Conservation (phyloP, 768 basidiomycete genomes). For the Suillus fuscotomentosus region DNA sequence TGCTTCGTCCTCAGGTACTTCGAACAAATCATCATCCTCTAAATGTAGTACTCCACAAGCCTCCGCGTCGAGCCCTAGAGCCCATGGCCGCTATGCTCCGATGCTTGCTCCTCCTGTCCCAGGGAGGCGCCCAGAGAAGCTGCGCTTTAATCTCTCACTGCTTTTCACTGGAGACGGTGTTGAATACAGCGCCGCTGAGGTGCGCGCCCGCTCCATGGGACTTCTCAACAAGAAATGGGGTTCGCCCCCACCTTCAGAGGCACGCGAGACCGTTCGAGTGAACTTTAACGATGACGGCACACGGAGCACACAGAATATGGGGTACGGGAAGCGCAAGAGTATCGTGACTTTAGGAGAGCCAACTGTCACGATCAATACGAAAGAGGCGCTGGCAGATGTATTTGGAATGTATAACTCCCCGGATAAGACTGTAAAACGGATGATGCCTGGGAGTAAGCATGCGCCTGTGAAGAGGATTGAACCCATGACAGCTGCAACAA, state of each 20-base stretch:
- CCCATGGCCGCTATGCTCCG: slow-evolving; percentile 55
- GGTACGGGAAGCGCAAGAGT: slow-evolving; percentile 44
- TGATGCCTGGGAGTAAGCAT: slow-evolving; percentile 66
- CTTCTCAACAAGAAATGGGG: slow-evolving; percentile 86
- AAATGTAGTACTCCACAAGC: slow-evolving; percentile 23
- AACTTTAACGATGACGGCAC: slow-evolving; percentile 63
- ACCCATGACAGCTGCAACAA: slow-evolving; percentile 39
- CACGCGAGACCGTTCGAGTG: slow-evolving; percentile 38
- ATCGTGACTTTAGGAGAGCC: slow-evolving; percentile 57
- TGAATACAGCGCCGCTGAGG: slow-evolving; percentile 87
- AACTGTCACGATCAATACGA: slow-evolving; percentile 95
- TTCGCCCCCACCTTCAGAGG: slow-evolving; percentile 48
- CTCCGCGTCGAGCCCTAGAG: slow-evolving; percentile 31
- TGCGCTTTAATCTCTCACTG: slow-evolving; percentile 64
- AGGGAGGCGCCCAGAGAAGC: slow-evolving; percentile 70
- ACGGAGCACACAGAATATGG: slow-evolving; percentile 41
- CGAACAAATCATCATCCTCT: slow-evolving; percentile 13
- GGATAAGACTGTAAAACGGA: slow-evolving; percentile 62
- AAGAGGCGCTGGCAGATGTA: slow-evolving; percentile 90
- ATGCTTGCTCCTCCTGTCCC: slow-evolving; percentile 71
- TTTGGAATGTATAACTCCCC: slow-evolving; percentile 96
- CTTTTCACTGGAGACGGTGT: slow-evolving; percentile 73
- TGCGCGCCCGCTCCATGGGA: slow-evolving; percentile 77
- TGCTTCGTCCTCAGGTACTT: slow-evolving; percentile 29
- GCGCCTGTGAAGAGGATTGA: slow-evolving; percentile 70